Percentiles rank a stretch among this genome's conserved stretches.
These are phyloP conservation scores for Tanacetum coccineum DNA, from an alignment of 129 eudicot genomes.

Conservation along the genomic window DNA sequence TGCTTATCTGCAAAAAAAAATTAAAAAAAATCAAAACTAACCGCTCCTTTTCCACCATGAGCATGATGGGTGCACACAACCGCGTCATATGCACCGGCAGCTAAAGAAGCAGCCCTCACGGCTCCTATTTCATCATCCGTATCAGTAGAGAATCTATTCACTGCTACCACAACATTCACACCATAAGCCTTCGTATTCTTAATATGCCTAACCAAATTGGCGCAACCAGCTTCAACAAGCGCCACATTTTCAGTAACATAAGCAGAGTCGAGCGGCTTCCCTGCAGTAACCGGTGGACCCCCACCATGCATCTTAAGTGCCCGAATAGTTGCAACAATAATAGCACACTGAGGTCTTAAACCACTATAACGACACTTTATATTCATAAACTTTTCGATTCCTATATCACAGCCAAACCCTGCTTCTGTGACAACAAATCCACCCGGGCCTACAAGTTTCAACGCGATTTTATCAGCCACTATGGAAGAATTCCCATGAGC, in stretches of 20 bases:
- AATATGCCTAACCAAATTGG: constrained; percentile 78
- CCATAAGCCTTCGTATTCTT: constrained; percentile 79
- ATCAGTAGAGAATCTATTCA: constrained; percentile 79
- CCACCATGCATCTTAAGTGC: constrained; percentile 99
- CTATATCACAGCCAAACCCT: constrained; percentile 97
- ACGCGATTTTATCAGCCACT: constrained; percentile 88
- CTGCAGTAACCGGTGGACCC: constrained; percentile 88
- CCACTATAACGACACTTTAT: constrained; percentile 95
- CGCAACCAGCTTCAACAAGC: constrained; percentile 93
- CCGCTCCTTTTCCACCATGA: constrained; percentile 99
- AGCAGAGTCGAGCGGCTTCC: constrained; percentile 89
- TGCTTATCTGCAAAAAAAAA: too few relatives aligned
- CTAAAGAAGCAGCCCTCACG: constrained; percentile 60
- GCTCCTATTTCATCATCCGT: constrained; percentile 83
- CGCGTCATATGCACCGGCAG: constrained; percentile 95
- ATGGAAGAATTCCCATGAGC: constrained; percentile 97
- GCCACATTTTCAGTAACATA: constrained; percentile 71
- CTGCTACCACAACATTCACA: constrained; percentile 92
- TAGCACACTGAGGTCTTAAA: constrained; percentile 86
- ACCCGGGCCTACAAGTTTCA: constrained; percentile 91
- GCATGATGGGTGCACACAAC: constrained; percentile 94
- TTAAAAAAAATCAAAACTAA: constrained; percentile 51
- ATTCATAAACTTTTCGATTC: constrained; percentile 94
- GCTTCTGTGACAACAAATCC: constrained; percentile 98
- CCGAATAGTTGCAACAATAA: constrained; percentile 94